Percentiles rank a stretch among this genome's conserved stretches.
Evolutionary conservation across 495 filamentous ascomycete genomes (phyloP).

Genomic region (Podospora sp.): DNA sequence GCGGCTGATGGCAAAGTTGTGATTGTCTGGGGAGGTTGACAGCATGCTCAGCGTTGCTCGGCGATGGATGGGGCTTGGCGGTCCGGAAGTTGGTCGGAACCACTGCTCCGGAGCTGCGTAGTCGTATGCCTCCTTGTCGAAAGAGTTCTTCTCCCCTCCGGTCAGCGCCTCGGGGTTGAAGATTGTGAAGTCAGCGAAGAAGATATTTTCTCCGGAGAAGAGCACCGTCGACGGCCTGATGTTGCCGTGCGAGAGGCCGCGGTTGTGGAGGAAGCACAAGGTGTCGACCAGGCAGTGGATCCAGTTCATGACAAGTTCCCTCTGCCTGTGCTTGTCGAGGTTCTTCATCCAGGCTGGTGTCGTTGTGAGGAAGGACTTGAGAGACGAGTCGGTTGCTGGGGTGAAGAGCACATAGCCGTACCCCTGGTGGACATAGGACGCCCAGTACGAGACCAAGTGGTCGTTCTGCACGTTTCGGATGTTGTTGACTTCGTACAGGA

Average conservation of each 20-base stretch:
- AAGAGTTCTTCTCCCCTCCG: constrained; percentile 44
- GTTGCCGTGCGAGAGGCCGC: constrained; percentile 72
- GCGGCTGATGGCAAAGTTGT: constrained; percentile 42
- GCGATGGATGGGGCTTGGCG: constrained; percentile 30
- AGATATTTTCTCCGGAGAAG: constrained; percentile 72
- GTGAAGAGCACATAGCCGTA: constrained; percentile 77
- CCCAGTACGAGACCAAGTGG: constrained; percentile 80
- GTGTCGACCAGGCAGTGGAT: constrained; percentile 83
- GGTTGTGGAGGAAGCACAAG: constrained; percentile 73
- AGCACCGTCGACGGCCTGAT: constrained; percentile 84
- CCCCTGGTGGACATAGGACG: constrained; percentile 75
- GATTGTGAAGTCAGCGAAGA: constrained; percentile 69
- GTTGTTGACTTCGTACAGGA: constrained; percentile 66
- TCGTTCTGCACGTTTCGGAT: constrained; percentile 69
- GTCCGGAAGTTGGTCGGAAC: constrained; percentile 49
- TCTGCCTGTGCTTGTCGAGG: constrained; percentile 70
- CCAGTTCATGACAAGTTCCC: constrained; percentile 75
- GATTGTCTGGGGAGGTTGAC: constrained; percentile 39
- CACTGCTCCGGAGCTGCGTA: constrained; percentile 85
- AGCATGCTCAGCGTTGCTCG: constrained; percentile 35
- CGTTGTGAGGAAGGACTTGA: constrained; percentile 76
- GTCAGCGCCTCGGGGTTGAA: constrained; percentile 53
- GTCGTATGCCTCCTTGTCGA: constrained; percentile 81
- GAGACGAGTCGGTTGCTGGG: constrained; percentile 71
- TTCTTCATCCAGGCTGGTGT: constrained; percentile 67